Evolutionary conservation across 805 yeast genomes (phyloP), one percentile per base, ranked within the genome.

Genomic region (Kodamaea lidongshanica): DNA sequence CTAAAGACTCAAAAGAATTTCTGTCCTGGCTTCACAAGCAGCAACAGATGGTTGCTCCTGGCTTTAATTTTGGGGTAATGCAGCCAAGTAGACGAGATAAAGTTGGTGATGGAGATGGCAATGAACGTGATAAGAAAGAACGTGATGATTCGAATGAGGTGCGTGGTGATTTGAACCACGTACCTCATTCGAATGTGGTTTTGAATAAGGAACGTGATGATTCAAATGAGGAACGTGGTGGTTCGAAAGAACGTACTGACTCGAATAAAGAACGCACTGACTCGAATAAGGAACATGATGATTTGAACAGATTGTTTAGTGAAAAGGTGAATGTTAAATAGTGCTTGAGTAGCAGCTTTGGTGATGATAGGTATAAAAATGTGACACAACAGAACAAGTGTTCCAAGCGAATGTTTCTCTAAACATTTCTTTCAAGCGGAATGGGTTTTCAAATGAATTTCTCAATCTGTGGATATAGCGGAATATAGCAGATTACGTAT

Each of bases 21-120:
- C 23, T 42, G 17, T 43, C 44, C 5, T 63, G 70, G 70, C 33
- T 56, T 9, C 34, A 38, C 9, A 29, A 33, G 9, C 57, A 56
- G 41, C 61, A 54, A 37, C 31, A 46, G 6, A 52, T 50, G 32
- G 55, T 60, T 4, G 70, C 70, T 0, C 70, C 70, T 1, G 70
- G 70, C 2, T 61, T 58, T 34, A 54, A 54, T 25, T 42, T 53
- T 3, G 47, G 46, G 6, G 46, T 63, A 27, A 58, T 56, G 50
- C 50, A 51, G 11, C 62, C 62, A 5, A 40, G 32, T 26, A 38
- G 48, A 30, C 34, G 30, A 5, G 40, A 25, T 28, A 35, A 6
- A 6, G 4, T 19, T 12, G 9, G 20, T 18, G 10, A 14, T 7
- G 5, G 23, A 15, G 13, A 16, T 9, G 13, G 23, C 12, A 4